phyloP scores from a whole-genome alignment of 1,139 yeast genomes.

The Hemisphaericaspora lyxosophila region DNA sequence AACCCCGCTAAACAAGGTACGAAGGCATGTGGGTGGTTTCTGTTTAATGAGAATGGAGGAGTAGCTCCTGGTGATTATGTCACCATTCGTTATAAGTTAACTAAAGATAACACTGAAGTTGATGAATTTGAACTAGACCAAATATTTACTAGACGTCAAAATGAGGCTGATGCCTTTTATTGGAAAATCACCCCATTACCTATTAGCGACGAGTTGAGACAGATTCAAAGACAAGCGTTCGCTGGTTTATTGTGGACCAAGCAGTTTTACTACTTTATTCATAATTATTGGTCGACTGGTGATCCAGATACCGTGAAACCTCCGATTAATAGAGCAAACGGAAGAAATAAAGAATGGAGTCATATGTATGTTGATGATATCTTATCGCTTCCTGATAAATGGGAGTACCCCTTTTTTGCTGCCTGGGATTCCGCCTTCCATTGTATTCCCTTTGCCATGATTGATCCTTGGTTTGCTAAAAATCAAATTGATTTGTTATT shows the following conservation, averaged over 20 bases:
- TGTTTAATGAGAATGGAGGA: conserved; percentile 71
- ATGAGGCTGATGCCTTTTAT: conserved; percentile 92
- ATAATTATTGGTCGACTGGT: conserved; percentile 85
- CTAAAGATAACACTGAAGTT: conserved; percentile 49
- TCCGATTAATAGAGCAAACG: conserved; percentile 75
- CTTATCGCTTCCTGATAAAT: conserved; percentile 89
- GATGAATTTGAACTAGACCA: conserved; percentile 80
- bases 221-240: conserved; percentile 90
- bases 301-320: conserved; percentile 80
- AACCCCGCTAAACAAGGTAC: conserved; percentile 47
- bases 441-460: conserved; percentile 90
- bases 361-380: conserved; percentile 89
- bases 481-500: conserved; percentile 83
- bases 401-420: conserved; percentile 97
- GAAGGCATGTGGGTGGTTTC: conserved; percentile 78
- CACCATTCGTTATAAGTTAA: conserved; percentile 77
- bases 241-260: conserved; percentile 95
- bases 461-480: conserved; percentile 93
- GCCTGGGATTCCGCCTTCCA: conserved; percentile 99
- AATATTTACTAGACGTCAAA: conserved; percentile 71
- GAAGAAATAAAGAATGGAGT: conserved; percentile 86
- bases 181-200: conserved; percentile 90
- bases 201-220: conserved; percentile 76
- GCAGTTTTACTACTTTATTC: conserved; percentile 87
- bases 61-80: conserved; percentile 90